These are phyloP conservation scores for Aspergillus biplanus DNA, from an alignment of 495 filamentous ascomycete genomes.

Conservation along the genomic window DNA sequence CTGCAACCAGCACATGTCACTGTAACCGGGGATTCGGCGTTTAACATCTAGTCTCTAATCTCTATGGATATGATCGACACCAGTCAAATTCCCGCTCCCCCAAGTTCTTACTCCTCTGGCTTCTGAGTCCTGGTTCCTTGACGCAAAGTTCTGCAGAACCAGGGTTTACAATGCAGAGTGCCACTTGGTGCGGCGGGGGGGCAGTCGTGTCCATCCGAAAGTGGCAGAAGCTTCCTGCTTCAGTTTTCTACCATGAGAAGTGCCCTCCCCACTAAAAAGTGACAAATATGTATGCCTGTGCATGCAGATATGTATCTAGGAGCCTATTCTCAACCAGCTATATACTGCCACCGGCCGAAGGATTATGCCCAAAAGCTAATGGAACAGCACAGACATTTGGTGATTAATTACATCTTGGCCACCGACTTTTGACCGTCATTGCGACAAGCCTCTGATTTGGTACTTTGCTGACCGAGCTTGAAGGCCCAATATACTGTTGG, in stretches of 20 bases:
- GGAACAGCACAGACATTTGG: neutral
- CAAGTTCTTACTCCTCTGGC: too few species aligned
- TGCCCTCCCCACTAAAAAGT: neutral
- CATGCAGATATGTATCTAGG: slow-evolving; percentile 4
- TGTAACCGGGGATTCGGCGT: neutral
- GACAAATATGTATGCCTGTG: slow-evolving; percentile 8
- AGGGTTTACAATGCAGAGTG: neutral
- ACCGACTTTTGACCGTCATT: slow-evolving; percentile 10
- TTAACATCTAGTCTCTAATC: neutral
- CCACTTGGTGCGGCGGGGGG: neutral
- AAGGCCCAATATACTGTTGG: slow-evolving; percentile 1
- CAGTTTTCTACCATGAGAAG: neutral
- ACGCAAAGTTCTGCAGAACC: neutral
- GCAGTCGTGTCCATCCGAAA: neutral
- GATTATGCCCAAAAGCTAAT: neutral
- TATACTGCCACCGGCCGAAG: neutral
- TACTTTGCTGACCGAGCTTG: neutral
- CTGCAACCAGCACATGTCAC: neutral
- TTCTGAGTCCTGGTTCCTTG: neutral
- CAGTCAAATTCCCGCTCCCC: neutral
- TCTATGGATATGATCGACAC: neutral
- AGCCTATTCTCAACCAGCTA: neutral
- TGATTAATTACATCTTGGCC: neutral
- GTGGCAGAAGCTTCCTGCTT: neutral
- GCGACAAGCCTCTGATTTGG: neutral